phyloP scores from a whole-genome alignment of 352 stramenopile species.

The Globisporangium rhizosaccharum region DNA sequence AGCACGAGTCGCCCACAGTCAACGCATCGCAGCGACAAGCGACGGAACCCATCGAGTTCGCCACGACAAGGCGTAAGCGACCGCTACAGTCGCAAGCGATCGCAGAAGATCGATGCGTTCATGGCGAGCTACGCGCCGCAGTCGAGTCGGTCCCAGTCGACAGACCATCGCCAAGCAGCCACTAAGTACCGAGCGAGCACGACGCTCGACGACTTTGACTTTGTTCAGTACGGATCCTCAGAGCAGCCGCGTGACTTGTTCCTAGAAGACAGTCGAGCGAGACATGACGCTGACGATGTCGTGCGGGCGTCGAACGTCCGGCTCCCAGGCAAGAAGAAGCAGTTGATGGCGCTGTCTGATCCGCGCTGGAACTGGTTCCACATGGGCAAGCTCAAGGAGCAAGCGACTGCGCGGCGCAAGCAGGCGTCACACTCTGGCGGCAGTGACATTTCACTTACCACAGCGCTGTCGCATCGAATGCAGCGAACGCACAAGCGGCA shows the following conservation, averaged over 20 bases:
- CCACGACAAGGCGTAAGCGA: neutral
- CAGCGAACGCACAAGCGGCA: slow-evolving; percentile 2
- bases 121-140: slow-evolving; percentile 14
- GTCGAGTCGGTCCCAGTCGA: neutral
- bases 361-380: slow-evolving; percentile 43
- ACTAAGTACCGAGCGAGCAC: slow-evolving; percentile 9
- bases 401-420: neutral
- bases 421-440: neutral
- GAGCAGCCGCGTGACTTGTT: slow-evolving; percentile 6
- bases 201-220: slow-evolving; percentile 36
- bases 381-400: slow-evolving; percentile 30
- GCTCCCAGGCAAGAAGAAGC: slow-evolving; percentile 22
- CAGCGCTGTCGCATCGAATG: neutral
- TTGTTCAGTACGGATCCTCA: slow-evolving; percentile 10
- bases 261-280: neutral
- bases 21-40: neutral
- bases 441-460: neutral
- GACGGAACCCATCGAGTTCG: neutral
- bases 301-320: slow-evolving; percentile 28
- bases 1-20: neutral
- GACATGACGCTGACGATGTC: neutral
- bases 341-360: slow-evolving; percentile 28
- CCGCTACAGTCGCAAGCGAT: slow-evolving; percentile 1
- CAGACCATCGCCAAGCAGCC: neutral
- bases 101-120: slow-evolving; percentile 5